These are phyloP conservation scores for Saccharomyces jurei DNA, from an alignment of 805 yeast genomes.

Conservation along the genomic window DNA sequence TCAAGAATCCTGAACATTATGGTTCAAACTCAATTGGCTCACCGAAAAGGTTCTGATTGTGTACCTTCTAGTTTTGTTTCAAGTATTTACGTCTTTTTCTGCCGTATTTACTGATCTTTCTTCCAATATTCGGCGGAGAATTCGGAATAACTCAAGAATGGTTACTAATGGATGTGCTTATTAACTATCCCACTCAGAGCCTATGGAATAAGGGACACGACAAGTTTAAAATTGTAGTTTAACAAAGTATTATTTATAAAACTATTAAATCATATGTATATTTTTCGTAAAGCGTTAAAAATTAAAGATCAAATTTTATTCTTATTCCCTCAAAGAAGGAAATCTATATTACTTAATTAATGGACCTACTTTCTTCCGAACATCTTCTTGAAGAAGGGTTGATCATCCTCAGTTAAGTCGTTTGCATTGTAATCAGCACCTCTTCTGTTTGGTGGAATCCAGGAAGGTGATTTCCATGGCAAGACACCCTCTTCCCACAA, in stretches of 20 bases:
- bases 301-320: background rate
- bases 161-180: too few relatives aligned
- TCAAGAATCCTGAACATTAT: background rate
- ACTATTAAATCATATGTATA: background rate
- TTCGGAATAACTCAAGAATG: too few relatives aligned
- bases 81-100: background rate
- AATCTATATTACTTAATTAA: background rate
- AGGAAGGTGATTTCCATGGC: slow-evolving; percentile 40
- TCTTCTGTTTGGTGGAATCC: slow-evolving; percentile 40
- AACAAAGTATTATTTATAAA: background rate
- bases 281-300: background rate
- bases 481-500: slow-evolving; percentile 35
- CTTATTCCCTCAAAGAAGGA: background rate
- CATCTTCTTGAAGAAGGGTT: slow-evolving; percentile 19
- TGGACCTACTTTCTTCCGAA: slow-evolving; percentile 3
- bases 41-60: background rate
- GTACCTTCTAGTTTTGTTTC: background rate
- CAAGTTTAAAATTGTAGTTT: background rate
- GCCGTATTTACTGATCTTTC: background rate
- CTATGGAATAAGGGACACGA: background rate
- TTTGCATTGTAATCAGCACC: slow-evolving; percentile 20
- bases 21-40: background rate
- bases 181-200: too few relatives aligned
- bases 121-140: background rate
- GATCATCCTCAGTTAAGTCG: slow-evolving; percentile 21